These are phyloP conservation scores for Citrus maxima DNA, from an alignment of 345 rosid genomes.

Conservation along the genomic window DNA sequence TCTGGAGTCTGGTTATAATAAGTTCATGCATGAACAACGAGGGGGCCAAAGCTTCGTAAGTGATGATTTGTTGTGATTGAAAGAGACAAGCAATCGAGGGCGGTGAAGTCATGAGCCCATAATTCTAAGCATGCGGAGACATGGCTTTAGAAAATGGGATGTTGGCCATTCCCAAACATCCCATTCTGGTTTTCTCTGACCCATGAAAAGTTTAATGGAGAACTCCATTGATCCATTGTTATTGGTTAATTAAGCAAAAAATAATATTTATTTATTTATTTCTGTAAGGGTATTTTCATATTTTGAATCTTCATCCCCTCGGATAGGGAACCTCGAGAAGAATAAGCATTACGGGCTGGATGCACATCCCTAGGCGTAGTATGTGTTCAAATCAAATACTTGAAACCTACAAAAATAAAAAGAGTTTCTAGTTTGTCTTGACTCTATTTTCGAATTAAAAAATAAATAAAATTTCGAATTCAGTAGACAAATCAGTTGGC, in stretches of 20 bases:
- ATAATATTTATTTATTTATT: too few species aligned
- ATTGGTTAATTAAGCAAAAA: background rate
- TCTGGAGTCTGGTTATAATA: background rate
- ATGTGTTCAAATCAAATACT: too few species aligned
- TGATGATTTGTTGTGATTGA: conserved; percentile 15
- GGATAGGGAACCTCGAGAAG: too few species aligned
- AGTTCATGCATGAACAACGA: background rate
- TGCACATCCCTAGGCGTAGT: too few species aligned
- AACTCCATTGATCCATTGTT: conserved; percentile 7
- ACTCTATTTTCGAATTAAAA: too few species aligned
- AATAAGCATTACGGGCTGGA: too few species aligned
- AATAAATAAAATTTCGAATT: too few species aligned
- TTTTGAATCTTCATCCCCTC: too few species aligned
- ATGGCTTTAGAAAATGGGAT: conserved; percentile 35
- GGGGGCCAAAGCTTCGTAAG: background rate
- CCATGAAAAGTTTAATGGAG: background rate
- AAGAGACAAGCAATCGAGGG: conserved; percentile 10
- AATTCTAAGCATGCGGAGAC: conserved; percentile 20
- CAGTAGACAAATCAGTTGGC: too few species aligned
- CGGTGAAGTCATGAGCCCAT: conserved; percentile 4
- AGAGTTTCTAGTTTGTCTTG: too few species aligned
- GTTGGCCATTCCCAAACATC: conserved; percentile 30
- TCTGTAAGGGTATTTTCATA: background rate
- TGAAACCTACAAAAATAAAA: too few species aligned
- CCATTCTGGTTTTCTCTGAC: conserved; percentile 21